Base-by-base conservation (phyloP, 257 asterid species). In the Solanum pennellii region DNA sequence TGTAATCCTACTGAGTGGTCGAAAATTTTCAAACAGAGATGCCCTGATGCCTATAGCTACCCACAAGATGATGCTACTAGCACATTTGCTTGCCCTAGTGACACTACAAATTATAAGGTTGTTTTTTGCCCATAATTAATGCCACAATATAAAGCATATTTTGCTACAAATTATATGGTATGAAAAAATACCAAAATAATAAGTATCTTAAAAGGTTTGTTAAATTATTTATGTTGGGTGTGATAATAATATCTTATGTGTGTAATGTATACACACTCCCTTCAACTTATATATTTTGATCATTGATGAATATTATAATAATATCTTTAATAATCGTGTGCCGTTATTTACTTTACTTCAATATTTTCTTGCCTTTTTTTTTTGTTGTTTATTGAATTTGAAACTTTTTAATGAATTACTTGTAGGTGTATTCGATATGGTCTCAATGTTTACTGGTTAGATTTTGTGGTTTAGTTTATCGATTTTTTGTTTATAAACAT, bases 11-110 rank as follows among this genome's bases (percentile, higher is more conserved):
- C 95, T 1, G n/a, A 47, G 0, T 37, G 9, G 1, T 93, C 96
- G 0, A 91, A 89, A 80, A 93, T 88, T 9, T 93, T 93, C 74
- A 92, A 93, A 91, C 13, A 80, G 8, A 91, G 93, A 89, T 94
- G 95, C 42, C 93, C 90, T 0, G 91, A 92, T 88, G 94, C 95
- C 0, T 92, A 91, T 11, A 90, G 92, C 25, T 93, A 90, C 84
- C 93, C 96, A 0, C 75, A 91, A 65, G 94, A 92, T 56, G 94
- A 92, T 33, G 79, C 9, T 9, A 89, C 94, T 0, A 93, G 93
- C 89, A 89, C 90, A 3, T 92, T 94, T 7, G 86, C 93, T 45
- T 93, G 94, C 80, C 95, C 92, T 0, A 91, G 90, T 6, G 93
- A 93, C 3, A 92, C 92, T 6, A 90, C 93, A 2, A 90, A 91